Evolutionary conservation across 805 yeast genomes (phyloP).

Genomic region (Kluyveromyces dobzhanskii): DNA sequence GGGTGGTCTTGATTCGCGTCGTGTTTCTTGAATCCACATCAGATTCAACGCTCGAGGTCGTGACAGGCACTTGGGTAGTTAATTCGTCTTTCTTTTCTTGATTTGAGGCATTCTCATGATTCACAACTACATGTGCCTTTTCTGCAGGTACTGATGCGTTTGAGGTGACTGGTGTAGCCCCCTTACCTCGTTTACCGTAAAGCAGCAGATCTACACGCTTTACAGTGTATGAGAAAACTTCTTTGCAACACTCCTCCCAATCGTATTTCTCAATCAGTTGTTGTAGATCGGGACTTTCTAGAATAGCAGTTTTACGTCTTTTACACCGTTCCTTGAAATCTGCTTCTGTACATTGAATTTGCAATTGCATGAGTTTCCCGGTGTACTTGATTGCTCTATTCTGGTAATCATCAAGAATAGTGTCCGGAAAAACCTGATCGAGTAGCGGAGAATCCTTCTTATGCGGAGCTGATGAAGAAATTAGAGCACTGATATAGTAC

Average conservation of each 20-base stretch:
- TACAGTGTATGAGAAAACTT: constrained; percentile 66
- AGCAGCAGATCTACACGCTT: constrained; percentile 64
- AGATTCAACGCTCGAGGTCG: background rate
- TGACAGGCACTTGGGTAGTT: background rate
- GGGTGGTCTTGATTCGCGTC: background rate
- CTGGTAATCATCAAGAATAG: constrained; percentile 36
- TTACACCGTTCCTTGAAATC: constrained; percentile 74
- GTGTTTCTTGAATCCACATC: background rate
- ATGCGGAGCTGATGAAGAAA: constrained; percentile 31
- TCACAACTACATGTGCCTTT: background rate
- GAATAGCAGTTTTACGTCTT: constrained; percentile 56
- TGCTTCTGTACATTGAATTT: constrained; percentile 63
- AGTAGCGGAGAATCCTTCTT: background rate
- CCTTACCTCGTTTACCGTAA: constrained; percentile 52
- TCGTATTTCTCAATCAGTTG: constrained; percentile 65
- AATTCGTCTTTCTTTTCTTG: background rate
- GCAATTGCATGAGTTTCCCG: constrained; percentile 24
- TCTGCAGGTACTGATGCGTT: background rate
- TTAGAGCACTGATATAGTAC: constrained; percentile 80
- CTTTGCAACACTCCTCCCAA: constrained; percentile 79
- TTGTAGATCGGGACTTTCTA: constrained; percentile 38
- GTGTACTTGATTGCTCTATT: constrained; percentile 8
- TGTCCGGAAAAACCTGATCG: constrained; percentile 65
- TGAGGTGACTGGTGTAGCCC: background rate
- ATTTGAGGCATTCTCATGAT: background rate